A percentile compares a stretch with the other conserved stretches of the same genome.
These are phyloP conservation scores for thale cress (Arabidopsis thaliana) DNA, from an alignment of 345 rosid genomes.

Conservation along the genomic window TAIR10.1 NC_003070.9:5470001-5470500, in stretches of 20 bases:
- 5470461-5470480: slow-evolving; percentile 92
- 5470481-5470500: slow-evolving; percentile 89
- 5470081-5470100: slow-evolving; percentile 91
- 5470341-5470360: slow-evolving; percentile 61
- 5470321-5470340: slow-evolving; percentile 70
- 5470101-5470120: slow-evolving; percentile 78
- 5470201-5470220: slow-evolving; percentile 73
- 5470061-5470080: slow-evolving; percentile 63
- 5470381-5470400: slow-evolving; percentile 64
- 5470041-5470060: slow-evolving; percentile 57
- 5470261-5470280: slow-evolving; percentile 62
- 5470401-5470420: slow-evolving; percentile 61
- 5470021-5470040: slow-evolving; percentile 62
- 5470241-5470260: slow-evolving; percentile 76
- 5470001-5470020: slow-evolving; percentile 86
- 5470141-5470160: slow-evolving; percentile 25
- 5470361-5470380: slow-evolving; percentile 73
- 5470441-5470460: slow-evolving; percentile 68
- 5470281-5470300: slow-evolving; percentile 91
- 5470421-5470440: slow-evolving; percentile 75
- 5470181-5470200: slow-evolving; percentile 76
- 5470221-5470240: slow-evolving; percentile 81
- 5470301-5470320: slow-evolving; percentile 62
- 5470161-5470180: slow-evolving; percentile 60
- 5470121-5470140: slow-evolving; percentile 59